These are phyloP conservation scores for Sordariomycetes sp. DNA, from an alignment of 2,329 filamentous ascomycete genomes.

Conservation along the genomic window DNA sequence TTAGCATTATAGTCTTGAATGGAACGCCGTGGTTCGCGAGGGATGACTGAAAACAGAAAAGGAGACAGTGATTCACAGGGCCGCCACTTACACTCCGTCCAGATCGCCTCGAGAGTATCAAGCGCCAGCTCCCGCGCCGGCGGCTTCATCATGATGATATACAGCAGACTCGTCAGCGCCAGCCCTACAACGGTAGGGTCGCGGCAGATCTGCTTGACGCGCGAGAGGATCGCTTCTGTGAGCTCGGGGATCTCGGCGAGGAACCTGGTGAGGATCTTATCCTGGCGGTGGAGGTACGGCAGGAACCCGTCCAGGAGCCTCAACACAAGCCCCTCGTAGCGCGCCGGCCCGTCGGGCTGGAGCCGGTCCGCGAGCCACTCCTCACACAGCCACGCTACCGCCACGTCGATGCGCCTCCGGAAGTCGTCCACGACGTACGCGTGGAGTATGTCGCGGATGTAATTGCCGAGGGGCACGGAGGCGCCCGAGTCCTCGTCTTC, in stretches of 20 bases:
- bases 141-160: conserved; percentile 54
- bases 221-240: conserved; percentile 54
- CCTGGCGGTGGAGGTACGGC: conserved; percentile 80
- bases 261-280: conserved; percentile 83
- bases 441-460: conserved; percentile 70
- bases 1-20: conserved; percentile 2
- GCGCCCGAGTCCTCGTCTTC: conserved; percentile 27
- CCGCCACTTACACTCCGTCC: conserved; percentile 45
- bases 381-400: conserved; percentile 88
- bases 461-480: conserved; percentile 42
- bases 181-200: conserved; percentile 52
- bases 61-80: neutral
- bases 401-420: conserved; percentile 74
- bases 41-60: neutral
- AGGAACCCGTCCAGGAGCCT: conserved; percentile 80
- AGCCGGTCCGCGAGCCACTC: conserved; percentile 90
- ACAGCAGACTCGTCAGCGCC: conserved; percentile 51
- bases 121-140: conserved; percentile 49
- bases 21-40: too few species aligned
- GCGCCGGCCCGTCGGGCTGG: conserved; percentile 23
- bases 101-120: conserved; percentile 53
- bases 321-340: conserved; percentile 71
- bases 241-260: conserved; percentile 82
- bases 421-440: conserved; percentile 87
- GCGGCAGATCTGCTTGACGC: conserved; percentile 54